Evolutionary conservation across 2,329 filamentous ascomycete species (phyloP).

Genomic region (Plenodomus biglobosus): DNA sequence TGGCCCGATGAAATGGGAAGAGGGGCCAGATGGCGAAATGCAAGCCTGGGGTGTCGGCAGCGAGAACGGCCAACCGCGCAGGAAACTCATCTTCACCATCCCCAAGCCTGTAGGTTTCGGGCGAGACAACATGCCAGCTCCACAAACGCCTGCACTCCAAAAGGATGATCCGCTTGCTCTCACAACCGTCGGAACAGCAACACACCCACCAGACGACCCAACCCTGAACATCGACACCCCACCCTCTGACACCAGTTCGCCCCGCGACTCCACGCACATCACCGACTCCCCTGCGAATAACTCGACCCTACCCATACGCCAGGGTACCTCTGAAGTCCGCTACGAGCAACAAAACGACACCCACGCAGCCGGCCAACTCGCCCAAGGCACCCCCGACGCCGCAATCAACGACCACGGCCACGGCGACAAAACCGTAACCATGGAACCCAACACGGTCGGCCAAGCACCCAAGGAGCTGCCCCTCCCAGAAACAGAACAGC

Average conservation of each 20-base stretch:
- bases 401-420: slow-evolving; percentile 46
- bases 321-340: slow-evolving; percentile 47
- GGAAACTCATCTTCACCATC: slow-evolving; percentile 45
- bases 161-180: slow-evolving; percentile 20
- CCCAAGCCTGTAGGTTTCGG: slow-evolving; percentile 33
- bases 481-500: slow-evolving; percentile 37
- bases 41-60: slow-evolving; percentile 50
- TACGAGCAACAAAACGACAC: slow-evolving; percentile 48
- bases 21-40: slow-evolving; percentile 46
- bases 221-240: slow-evolving; percentile 23
- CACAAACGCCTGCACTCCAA: slow-evolving; percentile 33
- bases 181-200: slow-evolving; percentile 41
- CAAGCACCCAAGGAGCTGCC: slow-evolving; percentile 53
- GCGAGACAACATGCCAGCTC: slow-evolving; percentile 24
- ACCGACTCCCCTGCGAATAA: slow-evolving; percentile 13
- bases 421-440: slow-evolving; percentile 49
- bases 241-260: slow-evolving; percentile 20
- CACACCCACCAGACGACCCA: slow-evolving; percentile 38
- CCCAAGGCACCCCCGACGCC: slow-evolving; percentile 46
- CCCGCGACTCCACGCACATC: slow-evolving; percentile 6
- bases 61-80: slow-evolving; percentile 46
- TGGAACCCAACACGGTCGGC: slow-evolving; percentile 53
- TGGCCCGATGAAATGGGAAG: slow-evolving; percentile 53
- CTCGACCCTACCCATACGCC: slow-evolving; percentile 32
- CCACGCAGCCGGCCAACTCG: slow-evolving; percentile 48